Conservation (phyloP, 2,329 filamentous ascomycete species). For the Fonsecaea pugnacius region DNA sequence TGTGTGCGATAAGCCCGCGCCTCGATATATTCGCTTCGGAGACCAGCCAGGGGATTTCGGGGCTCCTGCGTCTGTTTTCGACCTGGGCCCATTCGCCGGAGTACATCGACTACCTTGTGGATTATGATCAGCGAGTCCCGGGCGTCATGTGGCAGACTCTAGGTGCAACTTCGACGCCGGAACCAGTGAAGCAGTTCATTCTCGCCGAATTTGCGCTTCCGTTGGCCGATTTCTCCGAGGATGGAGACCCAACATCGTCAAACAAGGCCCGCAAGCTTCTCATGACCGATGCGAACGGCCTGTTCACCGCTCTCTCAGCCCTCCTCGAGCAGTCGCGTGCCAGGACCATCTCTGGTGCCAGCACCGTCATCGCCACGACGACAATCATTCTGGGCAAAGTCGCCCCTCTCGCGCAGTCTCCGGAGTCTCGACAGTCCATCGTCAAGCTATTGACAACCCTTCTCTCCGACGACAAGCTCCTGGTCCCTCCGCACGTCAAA, state of each 20-base stretch:
- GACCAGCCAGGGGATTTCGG: constrained; percentile 86
- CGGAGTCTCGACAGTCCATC: constrained; percentile 21
- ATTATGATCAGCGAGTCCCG: constrained; percentile 64
- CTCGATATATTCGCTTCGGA: constrained; percentile 79
- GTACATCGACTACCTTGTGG: constrained; percentile 71
- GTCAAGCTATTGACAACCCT: constrained; percentile 44
- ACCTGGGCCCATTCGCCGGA: constrained; percentile 74
- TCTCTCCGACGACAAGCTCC: constrained; percentile 43
- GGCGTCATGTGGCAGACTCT: constrained; percentile 74
- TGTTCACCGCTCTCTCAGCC: constrained; percentile 78
- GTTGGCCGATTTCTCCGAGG: constrained; percentile 23
- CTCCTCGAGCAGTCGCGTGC: constrained; percentile 60
- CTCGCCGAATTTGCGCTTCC: constrained; percentile 72
- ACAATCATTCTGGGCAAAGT: constrained; percentile 31
- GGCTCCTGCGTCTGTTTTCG: constrained; percentile 76
- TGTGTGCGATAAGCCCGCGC: constrained; percentile 75
- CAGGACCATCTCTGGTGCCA: constrained; percentile 31
- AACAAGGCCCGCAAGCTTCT: constrained; percentile 25
- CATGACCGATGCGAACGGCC: constrained; percentile 43
- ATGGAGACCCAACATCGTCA: constrained; percentile 65
- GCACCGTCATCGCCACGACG: constrained; percentile 30
- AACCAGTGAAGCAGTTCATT: constrained; percentile 82
- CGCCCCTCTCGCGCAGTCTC: constrained; percentile 28
- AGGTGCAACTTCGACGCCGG: constrained; percentile 73
- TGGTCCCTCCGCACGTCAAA: constrained; percentile 32